Percentiles rank a stretch among this genome's conserved stretches.
phyloP scores from a whole-genome alignment of 331 rosid genomes.

The Acacia concinna region DNA sequence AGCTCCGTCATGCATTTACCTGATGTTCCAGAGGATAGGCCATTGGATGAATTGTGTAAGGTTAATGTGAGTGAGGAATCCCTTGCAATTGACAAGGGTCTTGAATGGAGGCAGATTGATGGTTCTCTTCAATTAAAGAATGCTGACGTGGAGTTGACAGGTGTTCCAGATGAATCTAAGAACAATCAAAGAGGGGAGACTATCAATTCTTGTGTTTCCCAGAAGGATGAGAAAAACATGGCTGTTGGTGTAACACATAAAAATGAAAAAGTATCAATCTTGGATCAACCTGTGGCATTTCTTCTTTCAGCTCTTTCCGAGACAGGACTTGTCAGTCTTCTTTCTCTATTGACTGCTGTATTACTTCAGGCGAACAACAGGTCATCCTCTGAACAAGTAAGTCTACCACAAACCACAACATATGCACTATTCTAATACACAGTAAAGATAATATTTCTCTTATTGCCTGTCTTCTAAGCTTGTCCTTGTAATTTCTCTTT shows the following conservation, averaged over 20 bases:
- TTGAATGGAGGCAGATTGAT: constrained; percentile 47
- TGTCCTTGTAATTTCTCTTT: neutral
- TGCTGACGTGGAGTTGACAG: constrained; percentile 31
- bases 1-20: constrained; percentile 56
- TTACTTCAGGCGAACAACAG: constrained; percentile 93
- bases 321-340: constrained; percentile 94
- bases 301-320: constrained; percentile 86
- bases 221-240: constrained; percentile 52
- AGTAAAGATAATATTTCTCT: constrained; percentile 26
- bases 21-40: constrained; percentile 77
- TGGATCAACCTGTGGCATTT: constrained; percentile 66
- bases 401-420: constrained; percentile 23
- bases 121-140: constrained; percentile 41
- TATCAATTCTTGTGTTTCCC: constrained; percentile 40
- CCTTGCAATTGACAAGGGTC: constrained; percentile 37
- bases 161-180: constrained; percentile 45
- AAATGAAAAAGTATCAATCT: constrained; percentile 43
- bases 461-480: constrained; percentile 2
- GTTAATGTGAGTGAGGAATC: constrained; percentile 41
- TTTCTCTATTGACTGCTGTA: constrained; percentile 90
- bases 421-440: constrained; percentile 6
- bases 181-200: constrained; percentile 45
- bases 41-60: constrained; percentile 52
- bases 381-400: constrained; percentile 87
- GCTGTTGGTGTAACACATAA: constrained; percentile 42